Evolutionary conservation across 2,329 filamentous ascomycete genomes (phyloP), one percentile per base, ranked within the genome.

Genomic region (Ampelomyces quisqualis): DNA sequence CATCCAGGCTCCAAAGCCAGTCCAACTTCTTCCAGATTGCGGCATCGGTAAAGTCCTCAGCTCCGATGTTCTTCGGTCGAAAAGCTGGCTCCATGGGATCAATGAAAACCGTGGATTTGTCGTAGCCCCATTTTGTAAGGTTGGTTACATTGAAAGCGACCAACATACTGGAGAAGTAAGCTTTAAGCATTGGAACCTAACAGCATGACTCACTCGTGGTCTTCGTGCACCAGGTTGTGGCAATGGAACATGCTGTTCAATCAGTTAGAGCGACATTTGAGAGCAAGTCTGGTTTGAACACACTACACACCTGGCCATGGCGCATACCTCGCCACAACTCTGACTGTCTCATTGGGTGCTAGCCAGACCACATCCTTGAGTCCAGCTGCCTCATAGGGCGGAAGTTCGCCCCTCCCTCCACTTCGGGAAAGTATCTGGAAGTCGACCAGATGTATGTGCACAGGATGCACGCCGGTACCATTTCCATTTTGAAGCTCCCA

Each of bases 331-430:
- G 62, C 59, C 15, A 62, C 41, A 9, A 66, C 63, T 13, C 43
- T 38, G 7, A 60, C 50, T 1, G 40, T 51, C 44, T 82, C 78
- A 13, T 72, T 72, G 1, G 61, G 63, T 7, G 71, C 75, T 1
- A 82, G 68, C 70, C 77, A 77, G 2, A 81, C 77, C 1, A 80
- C 75, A 49, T 82, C 79, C 59, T 82, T 81, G 13, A 80, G 70
- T 0, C 76, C 78, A 0, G 70, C 73, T 2, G 68, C 64, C 61
- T 82, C 79, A 49, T 82, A 82, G 0, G 75, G 70, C 45, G 70
- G 52, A 4, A 81, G 72, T 9, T 53, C 56, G 13, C 52, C 47
- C 4, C 68, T 62, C 7, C 71, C 72, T 3, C 75, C 74, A 0
- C 57, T 71, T 13, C 79, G 74, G 6, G 65, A 69, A 15, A 80